These are phyloP conservation scores for Candolleomyces aberdarensis DNA, from an alignment of 768 basidiomycete species.

Conservation along the genomic window DNA sequence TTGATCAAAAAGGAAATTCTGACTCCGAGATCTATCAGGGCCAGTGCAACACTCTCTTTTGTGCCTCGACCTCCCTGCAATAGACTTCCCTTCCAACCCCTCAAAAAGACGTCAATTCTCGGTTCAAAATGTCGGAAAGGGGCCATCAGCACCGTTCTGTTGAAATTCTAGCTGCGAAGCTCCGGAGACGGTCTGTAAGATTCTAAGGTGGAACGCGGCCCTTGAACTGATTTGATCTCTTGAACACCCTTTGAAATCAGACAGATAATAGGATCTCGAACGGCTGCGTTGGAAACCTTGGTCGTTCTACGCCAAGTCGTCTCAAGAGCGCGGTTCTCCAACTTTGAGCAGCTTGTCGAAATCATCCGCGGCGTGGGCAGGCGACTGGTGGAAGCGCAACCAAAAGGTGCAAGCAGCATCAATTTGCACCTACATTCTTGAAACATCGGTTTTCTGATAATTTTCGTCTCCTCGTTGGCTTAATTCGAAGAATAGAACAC, in stretches of 20 bases:
- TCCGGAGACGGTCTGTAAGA: conserved; percentile 64
- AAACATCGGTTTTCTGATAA: background rate
- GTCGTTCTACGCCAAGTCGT: conserved; percentile 88
- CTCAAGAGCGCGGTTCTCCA: conserved; percentile 79
- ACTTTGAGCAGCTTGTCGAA: conserved; percentile 79
- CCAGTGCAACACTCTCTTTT: background rate
- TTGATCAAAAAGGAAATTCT: background rate
- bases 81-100: background rate
- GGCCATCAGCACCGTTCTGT: conserved; percentile 54
- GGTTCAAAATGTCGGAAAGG: conserved; percentile 24
- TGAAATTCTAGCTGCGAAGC: conserved; percentile 64
- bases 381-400: conserved; percentile 84
- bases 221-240: background rate
- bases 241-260: conserved; percentile 38
- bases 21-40: background rate
- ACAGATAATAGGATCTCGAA: conserved; percentile 87
- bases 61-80: background rate
- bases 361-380: conserved; percentile 79
- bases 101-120: background rate
- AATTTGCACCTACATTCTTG: conserved; percentile 2
- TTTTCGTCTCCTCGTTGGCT: background rate
- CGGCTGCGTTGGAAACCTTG: conserved; percentile 86
- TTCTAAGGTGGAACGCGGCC: conserved; percentile 3
- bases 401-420: conserved; percentile 66
- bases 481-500: conserved; percentile 60